These are phyloP conservation scores for Uronychia binucleata DNA, from an alignment of 73 alveolate species.

Conservation along the genomic window DNA sequence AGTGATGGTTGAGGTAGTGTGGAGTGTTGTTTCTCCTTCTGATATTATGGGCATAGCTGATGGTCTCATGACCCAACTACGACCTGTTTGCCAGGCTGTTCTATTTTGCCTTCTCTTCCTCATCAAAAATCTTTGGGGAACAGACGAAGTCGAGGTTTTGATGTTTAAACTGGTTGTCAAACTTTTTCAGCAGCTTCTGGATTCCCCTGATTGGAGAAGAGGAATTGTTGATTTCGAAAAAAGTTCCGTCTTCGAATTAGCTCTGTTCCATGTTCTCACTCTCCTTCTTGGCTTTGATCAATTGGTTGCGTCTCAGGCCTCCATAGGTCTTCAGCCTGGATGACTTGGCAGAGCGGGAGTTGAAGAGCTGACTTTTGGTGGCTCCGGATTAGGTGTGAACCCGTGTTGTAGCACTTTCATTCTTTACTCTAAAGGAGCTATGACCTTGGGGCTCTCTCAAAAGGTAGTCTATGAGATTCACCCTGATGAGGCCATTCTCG, in stretches of 20 bases:
- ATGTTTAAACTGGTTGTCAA: background rate
- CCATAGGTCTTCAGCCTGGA: background rate
- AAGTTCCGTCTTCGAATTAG: too few species aligned
- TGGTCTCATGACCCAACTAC: too few species aligned
- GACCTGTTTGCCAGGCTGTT: too few species aligned
- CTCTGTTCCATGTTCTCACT: too few species aligned
- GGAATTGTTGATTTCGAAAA: background rate
- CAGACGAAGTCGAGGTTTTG: background rate
- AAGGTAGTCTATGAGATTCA: background rate
- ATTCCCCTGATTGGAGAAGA: background rate
- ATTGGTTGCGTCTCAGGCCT: too few species aligned
- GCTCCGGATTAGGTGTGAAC: too few species aligned
- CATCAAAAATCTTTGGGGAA: background rate
- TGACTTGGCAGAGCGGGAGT: background rate
- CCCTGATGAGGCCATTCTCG: background rate
- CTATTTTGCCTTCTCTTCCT: too few species aligned
- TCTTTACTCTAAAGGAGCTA: background rate
- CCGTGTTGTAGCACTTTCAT: background rate
- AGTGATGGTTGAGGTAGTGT: too few species aligned
- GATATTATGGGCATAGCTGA: too few species aligned
- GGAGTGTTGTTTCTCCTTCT: too few species aligned
- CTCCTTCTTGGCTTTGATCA: too few species aligned
- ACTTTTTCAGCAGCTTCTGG: background rate
- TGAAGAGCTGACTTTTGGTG: too few species aligned
- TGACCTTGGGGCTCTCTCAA: background rate